Evolutionary conservation across 2,329 filamentous ascomycete genomes (phyloP), one percentile per base, ranked within the genome.

Genomic region (Sporothrix brasiliensis): DNA sequence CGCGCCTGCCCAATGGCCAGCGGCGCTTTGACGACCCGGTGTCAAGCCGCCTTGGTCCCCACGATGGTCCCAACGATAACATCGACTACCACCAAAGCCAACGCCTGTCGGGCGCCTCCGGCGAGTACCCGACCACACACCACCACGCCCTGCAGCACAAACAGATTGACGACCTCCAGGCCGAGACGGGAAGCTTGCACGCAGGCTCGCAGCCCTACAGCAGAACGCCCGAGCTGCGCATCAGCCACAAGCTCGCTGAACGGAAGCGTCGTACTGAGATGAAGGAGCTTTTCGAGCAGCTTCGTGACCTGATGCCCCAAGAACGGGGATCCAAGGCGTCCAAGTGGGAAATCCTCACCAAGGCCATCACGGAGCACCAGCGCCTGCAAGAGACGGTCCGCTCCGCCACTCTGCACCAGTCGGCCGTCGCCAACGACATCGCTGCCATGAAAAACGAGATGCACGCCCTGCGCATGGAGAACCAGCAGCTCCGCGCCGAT

Each of bases 341-440:
- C 74, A 96, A 96, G 76, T 96, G 92, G 92, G 92, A 96, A 76
- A 93, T 94, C 65, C 78, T 96, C 19, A 93, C 91, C 2, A 94
- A 94, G 83, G 88, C 88, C 21, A 90, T 90, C 71, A 81, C 84
- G 27, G 87, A 90, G 74, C 86, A 89, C 74, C 84, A 87, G 74
- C 82, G 85, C 60, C 85, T 87, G 70, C 77, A 76, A 39, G 86
- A 87, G 13, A 79, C 79, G 41, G 82, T 86, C 58, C 83, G 84
- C 24, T 74, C 79, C 6, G 76, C 86, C 58, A 81, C 84, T 49
- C 76, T 77, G n/a, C 83, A 85, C 71, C 83, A 79, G 69, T 81
- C 81, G 58, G 79, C 76, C 4, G 76, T 79, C 9, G 74, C 78
- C 3, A 77, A 79, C 44, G 86, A 87, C 71, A 80, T 80, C 68